phyloP scores from a whole-genome alignment of 306 rosid species.

The Pyrus betulifolia region DNA sequence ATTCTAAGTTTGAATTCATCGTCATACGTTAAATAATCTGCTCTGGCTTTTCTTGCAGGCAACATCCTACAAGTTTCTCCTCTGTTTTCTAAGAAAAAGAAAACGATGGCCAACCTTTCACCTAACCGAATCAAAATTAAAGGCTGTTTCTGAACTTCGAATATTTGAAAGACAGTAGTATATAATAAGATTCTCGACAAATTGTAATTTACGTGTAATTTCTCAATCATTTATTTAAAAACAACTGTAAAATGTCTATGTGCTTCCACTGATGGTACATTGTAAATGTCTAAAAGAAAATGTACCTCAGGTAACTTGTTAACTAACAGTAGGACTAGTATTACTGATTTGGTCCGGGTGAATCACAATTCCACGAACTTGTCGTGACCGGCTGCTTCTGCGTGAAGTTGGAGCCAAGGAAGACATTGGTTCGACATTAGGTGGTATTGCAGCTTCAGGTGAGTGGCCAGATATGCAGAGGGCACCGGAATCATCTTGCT shows the following conservation, averaged over 20 bases:
- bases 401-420: slow-evolving; percentile 22
- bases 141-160: neutral
- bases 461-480: slow-evolving; percentile 66
- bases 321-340: neutral
- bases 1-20: neutral
- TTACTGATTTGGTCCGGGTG: slow-evolving; percentile 35
- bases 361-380: slow-evolving; percentile 46
- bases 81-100: neutral
- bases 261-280: neutral
- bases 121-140: neutral
- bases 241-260: neutral
- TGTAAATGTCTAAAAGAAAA: neutral
- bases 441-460: slow-evolving; percentile 38
- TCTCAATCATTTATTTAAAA: neutral
- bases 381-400: slow-evolving; percentile 21
- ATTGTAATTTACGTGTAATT: neutral
- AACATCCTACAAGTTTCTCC: neutral
- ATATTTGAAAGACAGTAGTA: neutral
- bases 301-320: neutral
- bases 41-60: neutral
- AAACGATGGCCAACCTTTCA: neutral
- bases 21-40: neutral
- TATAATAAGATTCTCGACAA: neutral
- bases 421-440: slow-evolving; percentile 17
- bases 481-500: slow-evolving; percentile 66